Base-by-base conservation (phyloP, 805 yeast species). In the Ogataea haglerorum region DNA sequence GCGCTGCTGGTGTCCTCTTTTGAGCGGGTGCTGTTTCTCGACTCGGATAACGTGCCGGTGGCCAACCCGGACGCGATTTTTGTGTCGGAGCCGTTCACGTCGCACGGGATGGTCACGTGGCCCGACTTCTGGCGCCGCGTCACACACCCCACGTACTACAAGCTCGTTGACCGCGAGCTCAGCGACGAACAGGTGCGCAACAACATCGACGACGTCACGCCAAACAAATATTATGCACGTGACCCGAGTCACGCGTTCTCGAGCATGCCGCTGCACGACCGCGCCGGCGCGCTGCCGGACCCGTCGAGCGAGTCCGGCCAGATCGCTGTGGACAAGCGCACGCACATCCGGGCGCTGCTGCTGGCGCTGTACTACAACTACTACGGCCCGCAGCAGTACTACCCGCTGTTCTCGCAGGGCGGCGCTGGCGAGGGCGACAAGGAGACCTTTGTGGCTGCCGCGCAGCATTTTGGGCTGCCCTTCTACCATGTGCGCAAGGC, bases 51-150 rank as follows among this genome's bases (percentile, higher is more conserved):
- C 45, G 63, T 73, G 14, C 72, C 76, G 0, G 70, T 73, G 10
- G 62, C 63, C 30, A 61, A 68, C 10, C 79, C 80, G 0, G 80
- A 73, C 49, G 52, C 58, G 9, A 56, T 85, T 8, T 82, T 87
- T 54, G 59, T 61, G 2, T 53, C 68, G 7, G 78, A 78, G 36
- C 82, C 87, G 1, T 86, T 75, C 60, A 47, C 45, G 5, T 56
- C 68, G 6, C 61, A 67, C 31, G 81, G 84, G 34, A 56, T 78
- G 50, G 62, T 80, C 7, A 51, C 77, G 23, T 76, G 81, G 81
- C 82, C 82, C 2, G 82, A 76, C 52, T 76, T 73, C 51, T 76
- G 82, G 82, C 68, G 70, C 48, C 62, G 82, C 30, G 72, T 76
- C 6, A 75, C 80, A 0, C 71, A 75, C 21, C 80, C 81, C 4